phyloP scores from a whole-genome alignment of 805 yeast genomes.

The Pichia pseudocactophila region DNA sequence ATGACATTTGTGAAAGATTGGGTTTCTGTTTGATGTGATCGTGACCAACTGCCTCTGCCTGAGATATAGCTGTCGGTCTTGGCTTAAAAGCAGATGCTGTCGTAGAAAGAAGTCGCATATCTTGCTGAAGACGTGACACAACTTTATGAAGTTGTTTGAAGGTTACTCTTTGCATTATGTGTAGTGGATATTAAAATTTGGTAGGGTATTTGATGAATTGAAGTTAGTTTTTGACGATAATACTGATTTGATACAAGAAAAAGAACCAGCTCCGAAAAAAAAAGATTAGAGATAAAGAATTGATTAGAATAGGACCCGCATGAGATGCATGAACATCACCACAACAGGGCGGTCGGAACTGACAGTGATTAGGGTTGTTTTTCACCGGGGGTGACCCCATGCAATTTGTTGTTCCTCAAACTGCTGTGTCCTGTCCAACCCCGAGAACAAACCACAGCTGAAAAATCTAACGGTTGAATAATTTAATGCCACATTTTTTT shows the following conservation, averaged over 20 bases:
- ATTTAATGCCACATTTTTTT: neutral
- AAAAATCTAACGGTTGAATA: neutral
- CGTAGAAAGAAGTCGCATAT: constrained; percentile 1
- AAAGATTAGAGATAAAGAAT: too few relatives aligned
- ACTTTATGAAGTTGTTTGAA: neutral
- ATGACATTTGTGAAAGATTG: constrained; percentile 43
- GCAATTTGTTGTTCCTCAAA: too few relatives aligned
- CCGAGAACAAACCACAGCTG: neutral
- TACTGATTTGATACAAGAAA: too few relatives aligned
- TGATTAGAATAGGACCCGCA: too few relatives aligned
- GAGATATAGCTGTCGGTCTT: constrained; percentile 7
- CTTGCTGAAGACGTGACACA: neutral
- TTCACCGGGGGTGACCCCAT: too few relatives aligned
- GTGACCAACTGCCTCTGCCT: constrained; percentile 3
- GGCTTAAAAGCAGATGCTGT: constrained; percentile 5
- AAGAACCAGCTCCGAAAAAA: too few relatives aligned
- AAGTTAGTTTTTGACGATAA: too few relatives aligned
- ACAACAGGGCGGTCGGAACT: too few relatives aligned
- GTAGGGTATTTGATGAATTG: too few relatives aligned
- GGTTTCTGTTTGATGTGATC: constrained; percentile 1
- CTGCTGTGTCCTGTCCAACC: neutral
- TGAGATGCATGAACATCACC: too few relatives aligned
- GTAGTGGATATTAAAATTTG: too few relatives aligned
- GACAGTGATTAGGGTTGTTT: too few relatives aligned
- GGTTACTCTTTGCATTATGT: constrained; percentile 1